These are phyloP conservation scores for Beauveria asiatica DNA, from an alignment of 2,329 filamentous ascomycete species.

Conservation along the genomic window DNA sequence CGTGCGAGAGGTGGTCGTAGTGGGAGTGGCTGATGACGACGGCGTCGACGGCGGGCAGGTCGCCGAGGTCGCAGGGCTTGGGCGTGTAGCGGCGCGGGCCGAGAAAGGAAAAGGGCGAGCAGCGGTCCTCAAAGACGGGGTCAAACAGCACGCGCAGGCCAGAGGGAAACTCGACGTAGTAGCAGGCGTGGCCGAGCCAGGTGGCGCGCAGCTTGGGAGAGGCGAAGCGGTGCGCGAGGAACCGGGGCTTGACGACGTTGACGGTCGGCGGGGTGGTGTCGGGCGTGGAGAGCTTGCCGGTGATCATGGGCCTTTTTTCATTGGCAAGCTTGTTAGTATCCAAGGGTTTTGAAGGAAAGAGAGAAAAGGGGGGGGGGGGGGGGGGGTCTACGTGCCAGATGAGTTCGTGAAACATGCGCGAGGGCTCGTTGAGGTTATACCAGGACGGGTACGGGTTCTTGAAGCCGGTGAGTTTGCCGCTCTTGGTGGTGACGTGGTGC, in stretches of 20 bases:
- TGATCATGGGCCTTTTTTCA: conserved; percentile 26
- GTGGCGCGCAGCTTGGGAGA: conserved; percentile 64
- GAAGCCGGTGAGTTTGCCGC: conserved; percentile 33
- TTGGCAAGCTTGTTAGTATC: background rate
- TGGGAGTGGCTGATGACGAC: conserved; percentile 84
- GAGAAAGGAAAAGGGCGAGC: conserved; percentile 63
- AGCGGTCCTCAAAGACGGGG: conserved; percentile 84
- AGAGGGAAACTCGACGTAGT: conserved; percentile 80
- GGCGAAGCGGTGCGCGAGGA: conserved; percentile 52
- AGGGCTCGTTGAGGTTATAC: conserved; percentile 15
- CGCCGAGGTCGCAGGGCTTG: conserved; percentile 64
- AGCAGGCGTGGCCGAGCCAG: conserved; percentile 93
- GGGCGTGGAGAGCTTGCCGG: conserved; percentile 37
- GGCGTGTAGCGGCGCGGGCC: conserved; percentile 73
- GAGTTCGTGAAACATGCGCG: conserved; percentile 1
- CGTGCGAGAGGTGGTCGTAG: conserved; percentile 83
- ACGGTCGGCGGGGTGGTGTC: conserved; percentile 59
- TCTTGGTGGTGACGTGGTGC: conserved; percentile 38
- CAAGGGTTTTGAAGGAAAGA: background rate
- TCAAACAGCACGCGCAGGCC: conserved; percentile 88
- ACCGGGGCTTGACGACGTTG: conserved; percentile 56
- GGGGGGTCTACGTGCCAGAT: background rate
- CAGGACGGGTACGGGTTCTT: conserved; percentile 44
- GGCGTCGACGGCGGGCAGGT: conserved; percentile 68
- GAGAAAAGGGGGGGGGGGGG: background rate